phyloP scores from a whole-genome alignment of 306 rosid genomes.

The Spatholobus suberectus region DNA sequence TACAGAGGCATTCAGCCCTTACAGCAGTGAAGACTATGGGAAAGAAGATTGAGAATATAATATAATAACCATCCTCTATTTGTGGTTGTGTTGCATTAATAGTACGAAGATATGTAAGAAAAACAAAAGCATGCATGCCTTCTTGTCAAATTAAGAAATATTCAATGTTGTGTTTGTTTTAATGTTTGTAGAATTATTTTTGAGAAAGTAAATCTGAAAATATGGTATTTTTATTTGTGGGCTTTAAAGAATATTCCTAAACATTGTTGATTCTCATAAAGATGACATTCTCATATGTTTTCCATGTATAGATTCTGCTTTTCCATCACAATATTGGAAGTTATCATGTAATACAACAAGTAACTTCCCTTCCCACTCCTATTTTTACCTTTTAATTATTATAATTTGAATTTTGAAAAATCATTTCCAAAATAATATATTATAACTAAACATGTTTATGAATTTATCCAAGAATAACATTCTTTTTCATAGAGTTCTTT shows the following conservation, averaged over 20 bases:
- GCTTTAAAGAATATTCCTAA: neutral
- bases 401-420: neutral
- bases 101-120: constrained; percentile 11
- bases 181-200: neutral
- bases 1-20: constrained; percentile 68
- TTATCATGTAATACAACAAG: neutral
- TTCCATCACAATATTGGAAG: neutral
- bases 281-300: neutral
- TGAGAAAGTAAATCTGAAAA: neutral
- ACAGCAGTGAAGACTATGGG: constrained; percentile 53
- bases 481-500: too few species aligned
- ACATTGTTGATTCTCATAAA: neutral
- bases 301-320: too few species aligned
- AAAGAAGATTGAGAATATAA: constrained; percentile 41
- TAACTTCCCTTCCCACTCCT: neutral
- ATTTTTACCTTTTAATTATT: neutral
- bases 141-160: neutral
- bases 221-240: neutral
- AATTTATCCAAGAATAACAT: too few species aligned
- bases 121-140: constrained; percentile 23
- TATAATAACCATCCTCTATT: neutral
- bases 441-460: too few species aligned
- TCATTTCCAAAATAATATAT: neutral
- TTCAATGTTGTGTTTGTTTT: neutral
- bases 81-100: constrained; percentile 5